Evolutionary conservation across 345 rosid species (phyloP), one percentile per base, ranked within the genome.

Genomic region (Salix exigua): DNA sequence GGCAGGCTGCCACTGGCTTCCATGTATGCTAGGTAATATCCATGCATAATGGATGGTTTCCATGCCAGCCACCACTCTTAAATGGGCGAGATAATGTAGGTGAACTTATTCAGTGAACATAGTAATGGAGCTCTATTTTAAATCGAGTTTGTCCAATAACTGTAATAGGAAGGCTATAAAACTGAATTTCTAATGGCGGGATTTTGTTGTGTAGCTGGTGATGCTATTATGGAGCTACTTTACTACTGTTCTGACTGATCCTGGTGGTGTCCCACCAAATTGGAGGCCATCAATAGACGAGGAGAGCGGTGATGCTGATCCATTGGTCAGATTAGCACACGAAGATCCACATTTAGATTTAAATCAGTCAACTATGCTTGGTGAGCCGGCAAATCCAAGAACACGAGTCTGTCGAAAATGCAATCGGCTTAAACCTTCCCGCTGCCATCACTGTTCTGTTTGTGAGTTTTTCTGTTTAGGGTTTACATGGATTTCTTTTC

Each of bases 211-310:
- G 87, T 69, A 92, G 97, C 84, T 93, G 88, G 81, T 72, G 72
- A 91, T 93, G 93, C 77, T 91, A 26, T 35, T 91, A 8, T 93
- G 96, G 97, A 84, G 96, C 83, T 93, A 93, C 82, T 87, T 87
- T 82, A 70, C 92, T 69, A 92, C 90, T 68, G 86, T 91, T 81
- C 73, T 86, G 74, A 87, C 94, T 37, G 94, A 93, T 73, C 97
- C 97, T 1, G 97, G 97, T 48, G 91, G 96, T 78, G 91, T 91
- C 74, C 96, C 94, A 13, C 80, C 82, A 0, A 88, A 87, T 66
- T 93, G 97, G 96, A 80, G 78, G 42, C 93, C 94, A 10, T 78
- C 76, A 6, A 35, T 75, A 61, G 97, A 91, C 63, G 89, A 86
- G 83, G 97, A 93, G 87, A 85, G 70, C 61, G 90, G 88, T 61